These are phyloP conservation scores for Wallacemonas sp. DNA, from an alignment of 208 protist genomes.

Conservation along the genomic window DNA sequence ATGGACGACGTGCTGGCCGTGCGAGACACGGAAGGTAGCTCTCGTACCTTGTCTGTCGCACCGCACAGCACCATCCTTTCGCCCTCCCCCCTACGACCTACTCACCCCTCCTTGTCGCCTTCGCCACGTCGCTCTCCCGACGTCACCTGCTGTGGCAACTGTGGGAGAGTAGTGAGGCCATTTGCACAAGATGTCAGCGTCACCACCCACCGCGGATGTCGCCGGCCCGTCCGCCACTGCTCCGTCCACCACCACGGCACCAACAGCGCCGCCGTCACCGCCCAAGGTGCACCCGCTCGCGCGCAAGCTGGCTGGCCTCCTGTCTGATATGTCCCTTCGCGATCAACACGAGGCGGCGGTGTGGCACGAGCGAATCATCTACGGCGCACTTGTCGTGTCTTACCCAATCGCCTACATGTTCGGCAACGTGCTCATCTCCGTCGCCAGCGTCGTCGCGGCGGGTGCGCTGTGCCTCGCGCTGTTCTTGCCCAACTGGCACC, in stretches of 20 bases:
- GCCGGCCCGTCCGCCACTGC: too few species aligned
- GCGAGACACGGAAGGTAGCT: too few species aligned
- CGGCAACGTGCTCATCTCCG: slow-evolving; percentile 48
- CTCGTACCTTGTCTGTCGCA: too few species aligned
- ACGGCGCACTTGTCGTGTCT: slow-evolving; percentile 40
- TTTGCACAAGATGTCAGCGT: not conserved
- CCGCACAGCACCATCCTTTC: too few species aligned
- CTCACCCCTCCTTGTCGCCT: too few species aligned
- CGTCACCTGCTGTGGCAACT: too few species aligned
- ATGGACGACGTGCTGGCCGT: too few species aligned
- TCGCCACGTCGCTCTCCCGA: too few species aligned
- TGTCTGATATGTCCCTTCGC: slow-evolving; percentile 74
- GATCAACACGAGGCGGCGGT: slow-evolving; percentile 49
- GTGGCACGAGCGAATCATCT: slow-evolving; percentile 38
- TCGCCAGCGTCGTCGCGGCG: slow-evolving; percentile 31
- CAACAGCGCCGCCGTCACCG: not conserved
- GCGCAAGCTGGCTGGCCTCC: slow-evolving; percentile 50
- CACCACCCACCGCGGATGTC: not conserved
- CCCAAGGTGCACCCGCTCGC: slow-evolving; percentile 53
- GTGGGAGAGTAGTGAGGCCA: too few species aligned
- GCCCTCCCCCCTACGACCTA: too few species aligned
- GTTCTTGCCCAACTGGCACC: slow-evolving; percentile 80
- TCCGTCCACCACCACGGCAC: not conserved
- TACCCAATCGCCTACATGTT: slow-evolving; percentile 58
- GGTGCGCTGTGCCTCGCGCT: slow-evolving; percentile 38